Base-by-base conservation (phyloP, 176 grass and related monocot genomes). In the Bothriochloa decipiens region DNA sequence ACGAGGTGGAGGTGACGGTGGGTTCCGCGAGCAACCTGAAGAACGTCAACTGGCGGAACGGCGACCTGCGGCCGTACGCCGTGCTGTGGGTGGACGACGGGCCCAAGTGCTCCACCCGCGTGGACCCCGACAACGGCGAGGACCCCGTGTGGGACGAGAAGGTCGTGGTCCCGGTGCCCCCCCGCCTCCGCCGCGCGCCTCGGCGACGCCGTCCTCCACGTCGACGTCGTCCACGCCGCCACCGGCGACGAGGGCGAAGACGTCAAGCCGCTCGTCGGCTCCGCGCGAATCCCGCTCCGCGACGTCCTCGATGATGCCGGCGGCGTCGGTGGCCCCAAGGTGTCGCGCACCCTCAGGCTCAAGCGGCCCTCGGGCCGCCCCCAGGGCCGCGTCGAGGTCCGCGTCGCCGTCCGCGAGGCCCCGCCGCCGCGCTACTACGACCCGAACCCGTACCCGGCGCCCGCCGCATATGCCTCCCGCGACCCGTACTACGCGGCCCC, bases 191-290 rank as follows among this genome's bases (percentile, higher is more conserved):
- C 57, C 9, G 22, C 22, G 57, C 72, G 83, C 63, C 63, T 89
- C 36, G 83, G 86, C 8, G 92, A 94, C 8, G 92, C 90, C 33
- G 76, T 92, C 11, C 90, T 97, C 25, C 40, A 70, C 86, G 3
- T 97, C 81, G 94, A 97, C 88, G 81, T 97, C 70, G 94, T 97
- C 80, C 92, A 97, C 75, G 92, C 94, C 57, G 57, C 9, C 9
- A 1, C 0, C 22, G 57, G 0, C 57, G 74, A 68, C 63, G 72
- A 87, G 11, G 37, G 8, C 25, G 90, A 87, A 1, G 94, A 50
- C 29, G 82, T 87, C 58, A 97, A 97, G 82, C 94, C 94, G 11
- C 92, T 97, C 22, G 81, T 97, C 5, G 94, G 92, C 0, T 94
- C 95, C 46, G 70, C 92, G 40, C 86, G 92, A n/a, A 82, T 97